These are phyloP conservation scores for Bryum argenteum DNA, from an alignment of 225 moss, liverwort and hornwort genomes.

Conservation along the genomic window DNA sequence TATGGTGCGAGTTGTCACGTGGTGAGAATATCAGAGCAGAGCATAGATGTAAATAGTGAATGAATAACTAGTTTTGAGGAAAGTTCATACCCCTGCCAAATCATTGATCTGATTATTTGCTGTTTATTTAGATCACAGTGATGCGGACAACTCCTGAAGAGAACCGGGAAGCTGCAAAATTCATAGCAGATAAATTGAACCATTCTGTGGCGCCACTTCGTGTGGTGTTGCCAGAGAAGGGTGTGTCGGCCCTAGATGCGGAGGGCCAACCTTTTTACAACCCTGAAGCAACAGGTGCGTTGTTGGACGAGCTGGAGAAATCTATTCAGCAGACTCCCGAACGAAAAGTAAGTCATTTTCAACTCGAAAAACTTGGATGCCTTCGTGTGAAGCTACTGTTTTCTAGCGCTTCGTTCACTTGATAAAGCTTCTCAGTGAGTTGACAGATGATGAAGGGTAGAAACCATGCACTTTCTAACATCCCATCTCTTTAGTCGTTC, in stretches of 20 bases:
- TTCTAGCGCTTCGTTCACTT: not conserved
- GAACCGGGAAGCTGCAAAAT: constrained; percentile 73
- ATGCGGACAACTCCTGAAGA: constrained; percentile 90
- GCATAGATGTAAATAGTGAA: constrained; percentile 13
- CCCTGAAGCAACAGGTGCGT: constrained; percentile 71
- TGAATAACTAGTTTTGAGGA: constrained; percentile 9
- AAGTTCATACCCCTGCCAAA: not conserved
- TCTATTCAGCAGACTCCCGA: constrained; percentile 68
- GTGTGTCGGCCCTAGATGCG: constrained; percentile 79
- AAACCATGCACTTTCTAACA: constrained; percentile 2
- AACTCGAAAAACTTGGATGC: constrained; percentile 15
- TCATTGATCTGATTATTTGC: constrained; percentile 8
- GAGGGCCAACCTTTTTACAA: constrained; percentile 73
- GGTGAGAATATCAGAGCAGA: constrained; percentile 18
- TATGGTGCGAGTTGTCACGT: constrained; percentile 17
- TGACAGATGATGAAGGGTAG: constrained; percentile 1
- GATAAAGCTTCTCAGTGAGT: not conserved
- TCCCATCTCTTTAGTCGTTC: constrained; percentile 9
- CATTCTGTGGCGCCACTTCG: constrained; percentile 76
- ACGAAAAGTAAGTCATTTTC: constrained; percentile 69
- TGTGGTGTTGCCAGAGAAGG: constrained; percentile 84
- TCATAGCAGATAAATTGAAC: constrained; percentile 82
- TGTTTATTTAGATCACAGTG: constrained; percentile 63
- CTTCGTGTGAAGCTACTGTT: not conserved
- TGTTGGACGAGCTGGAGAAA: constrained; percentile 73